phyloP scores from a whole-genome alignment of 2,329 filamentous ascomycete genomes.

The Aspergillus viridinutans region DNA sequence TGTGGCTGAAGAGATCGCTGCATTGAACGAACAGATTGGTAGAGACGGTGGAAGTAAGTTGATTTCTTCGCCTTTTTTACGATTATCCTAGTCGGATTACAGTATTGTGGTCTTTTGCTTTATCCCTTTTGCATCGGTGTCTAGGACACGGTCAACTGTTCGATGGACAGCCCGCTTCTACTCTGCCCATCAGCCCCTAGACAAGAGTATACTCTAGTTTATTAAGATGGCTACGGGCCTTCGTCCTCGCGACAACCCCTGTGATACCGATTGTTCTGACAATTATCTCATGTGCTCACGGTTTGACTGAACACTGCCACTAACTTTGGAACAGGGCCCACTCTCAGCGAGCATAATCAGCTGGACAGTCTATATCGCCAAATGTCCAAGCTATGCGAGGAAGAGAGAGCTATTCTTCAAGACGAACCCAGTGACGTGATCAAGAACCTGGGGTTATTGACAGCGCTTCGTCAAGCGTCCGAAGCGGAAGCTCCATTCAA shows the following conservation, averaged over 20 bases:
- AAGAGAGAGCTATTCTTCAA: slow-evolving; percentile 45
- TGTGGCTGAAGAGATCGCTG: slow-evolving; percentile 38
- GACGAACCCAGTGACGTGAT: slow-evolving; percentile 49
- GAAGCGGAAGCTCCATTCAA: slow-evolving; percentile 43
- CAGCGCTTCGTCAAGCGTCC: slow-evolving; percentile 45
- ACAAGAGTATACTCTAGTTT: too few species aligned
- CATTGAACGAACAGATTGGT: slow-evolving; percentile 42
- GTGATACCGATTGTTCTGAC: too few species aligned
- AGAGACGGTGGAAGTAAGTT: slow-evolving; percentile 41
- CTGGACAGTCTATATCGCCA: slow-evolving; percentile 46
- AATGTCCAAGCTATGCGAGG: slow-evolving; percentile 45
- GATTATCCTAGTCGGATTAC: background rate
- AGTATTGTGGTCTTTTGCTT: background rate
- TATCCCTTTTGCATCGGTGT: too few species aligned
- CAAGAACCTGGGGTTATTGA: slow-evolving; percentile 47
- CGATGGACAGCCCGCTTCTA: background rate
- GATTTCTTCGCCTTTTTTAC: background rate
- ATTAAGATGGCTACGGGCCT: too few species aligned
- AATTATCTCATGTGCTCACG: background rate
- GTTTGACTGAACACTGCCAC: background rate
- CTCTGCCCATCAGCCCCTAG: too few species aligned
- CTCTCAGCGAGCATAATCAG: slow-evolving; percentile 39
- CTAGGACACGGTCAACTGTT: background rate
- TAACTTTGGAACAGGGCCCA: slow-evolving; percentile 28
- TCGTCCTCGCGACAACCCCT: too few species aligned